A percentile compares a stretch with the other conserved stretches of the same genome.
Evolutionary conservation across 2,329 filamentous ascomycete species (phyloP).

Genomic region (Bipolaris cookei): DNA sequence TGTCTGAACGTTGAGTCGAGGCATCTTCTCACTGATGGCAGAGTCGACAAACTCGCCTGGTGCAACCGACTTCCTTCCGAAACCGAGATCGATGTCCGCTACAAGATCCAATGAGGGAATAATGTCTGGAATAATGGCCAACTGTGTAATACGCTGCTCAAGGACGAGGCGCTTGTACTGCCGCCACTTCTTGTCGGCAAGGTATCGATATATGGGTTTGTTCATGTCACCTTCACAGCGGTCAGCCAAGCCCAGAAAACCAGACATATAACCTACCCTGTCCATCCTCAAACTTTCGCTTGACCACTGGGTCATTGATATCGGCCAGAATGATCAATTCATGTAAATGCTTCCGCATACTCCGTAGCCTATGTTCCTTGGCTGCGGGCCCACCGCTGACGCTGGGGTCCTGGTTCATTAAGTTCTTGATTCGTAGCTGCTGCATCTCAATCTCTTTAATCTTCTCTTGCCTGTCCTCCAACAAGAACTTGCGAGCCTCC

Average conservation of each 20-base stretch:
- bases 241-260: constrained; percentile 15
- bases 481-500: constrained; percentile 84
- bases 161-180: constrained; percentile 79
- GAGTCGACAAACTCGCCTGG: constrained; percentile 83
- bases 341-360: constrained; percentile 75
- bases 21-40: constrained; percentile 72
- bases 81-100: constrained; percentile 81
- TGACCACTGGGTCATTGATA: constrained; percentile 92
- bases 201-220: constrained; percentile 92
- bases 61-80: constrained; percentile 71
- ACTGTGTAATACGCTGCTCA: constrained; percentile 83
- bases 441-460: constrained; percentile 72
- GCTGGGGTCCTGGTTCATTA: constrained; percentile 65
- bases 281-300: constrained; percentile 92
- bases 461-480: constrained; percentile 81
- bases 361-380: constrained; percentile 71
- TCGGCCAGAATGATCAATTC: constrained; percentile 87
- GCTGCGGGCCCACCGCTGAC: constrained; percentile 67
- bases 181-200: constrained; percentile 88
- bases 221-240: constrained; percentile 80
- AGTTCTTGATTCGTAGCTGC: constrained; percentile 69
- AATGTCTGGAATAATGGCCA: constrained; percentile 87
- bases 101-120: constrained; percentile 78
- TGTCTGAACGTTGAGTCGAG: constrained; percentile 80
- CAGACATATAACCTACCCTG: constrained; percentile 65